These are phyloP conservation scores for Geranomyces variabilis DNA, from an alignment of 192 early-diverging fungal species.

Conservation along the genomic window DNA sequence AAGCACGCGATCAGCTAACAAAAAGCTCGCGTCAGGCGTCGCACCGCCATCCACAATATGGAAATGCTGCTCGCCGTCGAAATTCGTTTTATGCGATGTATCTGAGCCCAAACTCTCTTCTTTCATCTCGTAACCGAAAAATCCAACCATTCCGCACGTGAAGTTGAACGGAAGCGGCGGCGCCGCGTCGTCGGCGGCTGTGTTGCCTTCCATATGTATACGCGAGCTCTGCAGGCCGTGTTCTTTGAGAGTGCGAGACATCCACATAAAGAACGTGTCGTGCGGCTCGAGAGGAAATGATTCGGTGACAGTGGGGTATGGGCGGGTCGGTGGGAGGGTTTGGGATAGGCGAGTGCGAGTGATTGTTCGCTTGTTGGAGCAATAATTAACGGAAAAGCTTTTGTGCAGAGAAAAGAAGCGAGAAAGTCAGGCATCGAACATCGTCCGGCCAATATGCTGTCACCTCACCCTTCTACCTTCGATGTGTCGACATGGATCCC, in stretches of 20 bases:
- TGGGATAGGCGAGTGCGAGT: neutral
- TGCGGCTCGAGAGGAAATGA: neutral
- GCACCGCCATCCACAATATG: neutral
- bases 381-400: neutral
- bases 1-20: conserved; percentile 76
- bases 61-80: conserved; percentile 24
- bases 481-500: conserved; percentile 43
- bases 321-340: neutral
- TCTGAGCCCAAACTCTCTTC: conserved; percentile 62
- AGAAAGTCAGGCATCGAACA: too few relatives aligned
- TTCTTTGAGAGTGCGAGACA: conserved; percentile 15
- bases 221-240: conserved; percentile 14
- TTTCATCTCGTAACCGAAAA: conserved; percentile 95
- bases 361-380: neutral
- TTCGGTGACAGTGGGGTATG: neutral
- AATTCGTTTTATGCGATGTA: neutral
- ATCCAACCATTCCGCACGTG: conserved; percentile 84
- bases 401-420: neutral
- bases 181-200: too few relatives aligned
- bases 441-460: too few relatives aligned
- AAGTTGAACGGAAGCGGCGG: conserved; percentile 56
- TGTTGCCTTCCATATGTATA: neutral
- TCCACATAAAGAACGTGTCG: conserved; percentile 42
- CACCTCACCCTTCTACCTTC: too few relatives aligned
- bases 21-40: conserved; percentile 73